Percentiles rank a stretch among this genome's conserved stretches.
Conservation (phyloP, 208 protist species). For the Trypanosoma avium region DNA sequence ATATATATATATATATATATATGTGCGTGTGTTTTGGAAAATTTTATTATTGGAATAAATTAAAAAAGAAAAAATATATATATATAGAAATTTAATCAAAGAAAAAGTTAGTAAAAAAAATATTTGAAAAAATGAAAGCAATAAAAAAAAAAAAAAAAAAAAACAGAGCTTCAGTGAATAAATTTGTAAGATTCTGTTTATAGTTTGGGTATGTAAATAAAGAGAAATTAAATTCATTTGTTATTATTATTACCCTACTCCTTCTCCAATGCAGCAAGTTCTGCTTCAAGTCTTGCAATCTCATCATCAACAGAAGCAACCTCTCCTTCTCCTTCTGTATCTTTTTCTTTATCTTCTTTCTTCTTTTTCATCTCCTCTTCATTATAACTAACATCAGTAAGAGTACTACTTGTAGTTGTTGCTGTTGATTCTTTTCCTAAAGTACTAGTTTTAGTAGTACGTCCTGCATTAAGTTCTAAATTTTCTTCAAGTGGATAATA, state of each 20-base stretch:
- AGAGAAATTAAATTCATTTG: neutral
- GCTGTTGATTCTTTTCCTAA: neutral
- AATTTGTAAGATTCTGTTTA: no score
- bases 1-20: no score
- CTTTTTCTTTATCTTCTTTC: no score
- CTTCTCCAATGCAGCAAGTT: constrained; percentile 77
- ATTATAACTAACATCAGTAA: constrained; percentile 6
- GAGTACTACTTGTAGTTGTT: neutral
- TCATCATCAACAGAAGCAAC: constrained; percentile 49
- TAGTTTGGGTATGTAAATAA: neutral
- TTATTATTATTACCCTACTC: neutral
- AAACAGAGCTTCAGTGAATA: no score
- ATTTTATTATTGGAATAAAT: neutral
- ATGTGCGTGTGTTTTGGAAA: no score
- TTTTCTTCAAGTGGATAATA: constrained; percentile 88
- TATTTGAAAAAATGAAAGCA: neutral
- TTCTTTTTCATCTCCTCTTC: constrained; percentile 21
- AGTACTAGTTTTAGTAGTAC: neutral
- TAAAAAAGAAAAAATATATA: neutral
- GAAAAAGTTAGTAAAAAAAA: neutral
- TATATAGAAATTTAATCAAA: neutral
- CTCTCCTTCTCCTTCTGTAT: neutral
- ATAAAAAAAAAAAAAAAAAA: neutral
- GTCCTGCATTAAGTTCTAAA: constrained; percentile 51
- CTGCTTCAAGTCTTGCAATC: constrained; percentile 78